Evolutionary conservation across 805 yeast genomes (phyloP), one percentile per base, ranked within the genome.

Genomic region (Kluyveromyces lactis): DNA sequence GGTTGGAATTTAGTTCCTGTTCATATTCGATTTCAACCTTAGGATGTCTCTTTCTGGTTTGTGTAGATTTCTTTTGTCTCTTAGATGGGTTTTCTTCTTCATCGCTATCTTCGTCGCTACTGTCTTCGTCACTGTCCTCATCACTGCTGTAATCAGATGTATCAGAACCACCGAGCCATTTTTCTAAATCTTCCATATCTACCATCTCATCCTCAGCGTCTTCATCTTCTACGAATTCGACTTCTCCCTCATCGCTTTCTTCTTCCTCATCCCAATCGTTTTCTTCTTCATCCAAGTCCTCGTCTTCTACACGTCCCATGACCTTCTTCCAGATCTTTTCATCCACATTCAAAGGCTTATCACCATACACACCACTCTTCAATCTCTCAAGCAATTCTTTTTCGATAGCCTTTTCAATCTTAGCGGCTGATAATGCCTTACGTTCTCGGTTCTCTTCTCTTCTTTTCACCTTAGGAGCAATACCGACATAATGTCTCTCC

Each of bases 301-400:
- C 85, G 36, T 76, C 79, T 46, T 82, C 90, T 52, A 81, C 82
- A 42, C 80, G 79, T 45, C 89, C 87, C 68, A 92, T 75, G 18
- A 92, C 94, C 68, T 80, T 85, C 73, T 82, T 81, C 98, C 98
- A 92, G 44, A 92, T 78, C 65, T 81, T 81, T 56, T 90, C 96
- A 54, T 92, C 97, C 27, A 92, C 97, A 56, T 92, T 92, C 58
- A 92, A 71, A 41, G 98, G 98, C 63, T 90, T 86, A 58, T 92
- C 97, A 49, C 98, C 98, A 59, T 92, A 92, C 2, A 97, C 97
- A 45, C 98, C 98, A 56, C 90, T 79, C 77, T 92, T 92, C 56
- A 92, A 75, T 64, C 98, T 79, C 40, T 89, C 96, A 56, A 92
- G 71, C 49, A 92, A 73, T 64, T 92, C 98, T 66, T 86, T 86